These are phyloP conservation scores for Penicillium janthinellum DNA, from an alignment of 2,329 filamentous ascomycete genomes.

Conservation along the genomic window DNA sequence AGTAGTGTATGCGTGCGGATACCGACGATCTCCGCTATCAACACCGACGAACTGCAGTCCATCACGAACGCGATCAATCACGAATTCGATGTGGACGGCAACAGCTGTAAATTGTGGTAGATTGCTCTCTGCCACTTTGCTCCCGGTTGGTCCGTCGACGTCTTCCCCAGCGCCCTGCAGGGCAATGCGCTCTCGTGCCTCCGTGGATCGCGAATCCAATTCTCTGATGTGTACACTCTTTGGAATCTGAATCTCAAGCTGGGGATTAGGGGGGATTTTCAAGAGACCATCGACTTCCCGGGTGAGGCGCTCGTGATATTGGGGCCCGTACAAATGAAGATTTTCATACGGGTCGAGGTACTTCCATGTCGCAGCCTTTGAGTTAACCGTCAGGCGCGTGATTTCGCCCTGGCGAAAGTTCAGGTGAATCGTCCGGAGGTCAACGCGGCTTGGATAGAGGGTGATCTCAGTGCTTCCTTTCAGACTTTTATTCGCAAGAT, in stretches of 20 bases:
- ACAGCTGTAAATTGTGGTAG: slow-evolving; percentile 60
- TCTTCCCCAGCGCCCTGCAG: slow-evolving; percentile 44
- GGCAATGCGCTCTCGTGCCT: slow-evolving; percentile 49
- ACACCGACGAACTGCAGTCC: slow-evolving; percentile 90
- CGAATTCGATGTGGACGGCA: slow-evolving; percentile 73
- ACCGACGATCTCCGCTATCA: slow-evolving; percentile 75
- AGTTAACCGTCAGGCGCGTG: slow-evolving; percentile 53
- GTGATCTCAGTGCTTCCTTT: slow-evolving; percentile 80
- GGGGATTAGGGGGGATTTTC: slow-evolving; percentile 55
- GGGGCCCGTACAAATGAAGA: slow-evolving; percentile 58
- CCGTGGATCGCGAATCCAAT: slow-evolving; percentile 55
- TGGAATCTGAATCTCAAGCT: slow-evolving; percentile 62
- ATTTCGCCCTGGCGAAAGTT: slow-evolving; percentile 65
- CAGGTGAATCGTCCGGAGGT: slow-evolving; percentile 58
- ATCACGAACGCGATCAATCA: slow-evolving; percentile 73
- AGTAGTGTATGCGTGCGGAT: slow-evolving; percentile 88
- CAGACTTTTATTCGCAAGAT: slow-evolving; percentile 75
- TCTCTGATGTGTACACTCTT: slow-evolving; percentile 64
- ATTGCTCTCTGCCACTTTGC: slow-evolving; percentile 41
- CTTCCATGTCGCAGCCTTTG: slow-evolving; percentile 42
- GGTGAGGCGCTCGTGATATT: slow-evolving; percentile 76
- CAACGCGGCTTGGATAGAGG: slow-evolving; percentile 64
- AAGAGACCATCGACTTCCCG: slow-evolving; percentile 65
- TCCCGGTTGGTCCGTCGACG: slow-evolving; percentile 39
- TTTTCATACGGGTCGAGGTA: slow-evolving; percentile 50